Percentiles rank a stretch among this genome's conserved stretches.
phyloP scores from a whole-genome alignment of 2,329 filamentous ascomycete genomes.

The Polytolypa hystricis region DNA sequence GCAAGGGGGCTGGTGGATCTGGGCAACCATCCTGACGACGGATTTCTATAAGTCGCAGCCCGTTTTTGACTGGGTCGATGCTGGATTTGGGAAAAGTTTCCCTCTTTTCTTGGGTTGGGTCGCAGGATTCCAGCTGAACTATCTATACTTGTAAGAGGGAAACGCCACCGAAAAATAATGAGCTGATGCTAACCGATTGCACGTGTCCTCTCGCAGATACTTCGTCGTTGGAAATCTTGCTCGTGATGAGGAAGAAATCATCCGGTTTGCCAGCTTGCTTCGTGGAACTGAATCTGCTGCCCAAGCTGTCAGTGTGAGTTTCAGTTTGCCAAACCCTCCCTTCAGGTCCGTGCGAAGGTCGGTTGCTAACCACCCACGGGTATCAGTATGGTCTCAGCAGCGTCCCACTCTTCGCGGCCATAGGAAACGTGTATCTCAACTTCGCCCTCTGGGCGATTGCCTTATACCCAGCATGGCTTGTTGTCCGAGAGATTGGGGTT shows the following conservation, averaged over 20 bases:
- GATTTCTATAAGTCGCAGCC: slow-evolving; percentile 47
- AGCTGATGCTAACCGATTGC: background rate
- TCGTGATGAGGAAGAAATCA: slow-evolving; percentile 49
- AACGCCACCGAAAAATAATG: background rate
- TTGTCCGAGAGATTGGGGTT: slow-evolving; percentile 46
- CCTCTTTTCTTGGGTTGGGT: slow-evolving; percentile 57
- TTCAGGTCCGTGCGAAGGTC: background rate
- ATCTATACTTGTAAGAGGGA: slow-evolving; percentile 51
- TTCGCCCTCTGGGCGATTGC: slow-evolving; percentile 57
- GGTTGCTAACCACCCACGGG: background rate
- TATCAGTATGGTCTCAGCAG: slow-evolving; percentile 52
- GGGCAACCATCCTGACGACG: slow-evolving; percentile 56
- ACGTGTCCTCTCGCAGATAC: slow-evolving; percentile 45
- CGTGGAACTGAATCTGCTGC: slow-evolving; percentile 61
- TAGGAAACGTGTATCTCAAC: slow-evolving; percentile 60
- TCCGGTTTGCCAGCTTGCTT: slow-evolving; percentile 56
- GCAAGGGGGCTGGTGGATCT: slow-evolving; percentile 62
- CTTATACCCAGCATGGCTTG: slow-evolving; percentile 55
- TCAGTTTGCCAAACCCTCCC: background rate
- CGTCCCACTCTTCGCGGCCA: slow-evolving; percentile 49
- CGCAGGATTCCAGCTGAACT: slow-evolving; percentile 60
- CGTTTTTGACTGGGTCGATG: slow-evolving; percentile 53
- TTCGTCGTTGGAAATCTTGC: slow-evolving; percentile 60
- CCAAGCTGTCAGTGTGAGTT: slow-evolving; percentile 53
- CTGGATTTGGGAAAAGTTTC: slow-evolving; percentile 56